Evolutionary conservation across 1,284 basidiomycete genomes (phyloP).

Genomic region (Gymnopus androsaceus): DNA sequence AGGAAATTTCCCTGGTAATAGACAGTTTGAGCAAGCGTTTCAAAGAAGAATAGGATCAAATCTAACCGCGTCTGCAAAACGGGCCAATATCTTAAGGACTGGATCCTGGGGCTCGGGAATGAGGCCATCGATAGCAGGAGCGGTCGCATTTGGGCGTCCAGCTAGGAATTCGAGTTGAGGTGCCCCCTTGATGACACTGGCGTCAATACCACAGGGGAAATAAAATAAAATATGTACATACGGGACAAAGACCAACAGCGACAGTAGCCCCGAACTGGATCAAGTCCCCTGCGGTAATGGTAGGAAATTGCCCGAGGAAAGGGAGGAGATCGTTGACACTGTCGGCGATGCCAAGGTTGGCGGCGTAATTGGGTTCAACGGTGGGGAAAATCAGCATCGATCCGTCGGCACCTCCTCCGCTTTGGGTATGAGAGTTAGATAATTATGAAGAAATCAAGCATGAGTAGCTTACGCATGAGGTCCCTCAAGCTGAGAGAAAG

Average conservation of each 20-base stretch:
- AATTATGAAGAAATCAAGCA: background rate
- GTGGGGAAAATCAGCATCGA: constrained; percentile 19
- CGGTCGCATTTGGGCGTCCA: constrained; percentile 18
- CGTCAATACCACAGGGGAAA: no score
- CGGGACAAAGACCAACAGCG: constrained; percentile 10
- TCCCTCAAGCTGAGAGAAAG: constrained; percentile 6
- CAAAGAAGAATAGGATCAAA: background rate
- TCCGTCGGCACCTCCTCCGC: constrained; percentile 22
- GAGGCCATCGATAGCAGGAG: constrained; percentile 16
- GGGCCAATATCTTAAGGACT: constrained; percentile 9
- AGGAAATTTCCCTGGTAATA: constrained; percentile 9
- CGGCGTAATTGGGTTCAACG: constrained; percentile 19
- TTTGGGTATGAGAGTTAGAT: background rate
- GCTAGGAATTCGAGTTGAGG: constrained; percentile 21
- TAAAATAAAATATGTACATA: background rate
- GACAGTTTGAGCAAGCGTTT: background rate
- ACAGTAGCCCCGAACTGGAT: constrained; percentile 20
- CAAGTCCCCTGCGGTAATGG: constrained; percentile 11
- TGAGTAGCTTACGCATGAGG: constrained; percentile 3
- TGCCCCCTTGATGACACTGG: constrained; percentile 11
- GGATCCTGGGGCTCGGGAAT: constrained; percentile 20
- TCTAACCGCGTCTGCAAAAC: constrained; percentile 13
- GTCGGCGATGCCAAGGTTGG: constrained; percentile 18
- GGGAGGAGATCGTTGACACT: constrained; percentile 18
- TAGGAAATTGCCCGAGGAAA: constrained; percentile 6